Percentiles rank a stretch among this genome's conserved stretches.
Evolutionary conservation across 164 flowering plant genomes (phyloP).

Genomic region (Vitis rotundifolia): DNA sequence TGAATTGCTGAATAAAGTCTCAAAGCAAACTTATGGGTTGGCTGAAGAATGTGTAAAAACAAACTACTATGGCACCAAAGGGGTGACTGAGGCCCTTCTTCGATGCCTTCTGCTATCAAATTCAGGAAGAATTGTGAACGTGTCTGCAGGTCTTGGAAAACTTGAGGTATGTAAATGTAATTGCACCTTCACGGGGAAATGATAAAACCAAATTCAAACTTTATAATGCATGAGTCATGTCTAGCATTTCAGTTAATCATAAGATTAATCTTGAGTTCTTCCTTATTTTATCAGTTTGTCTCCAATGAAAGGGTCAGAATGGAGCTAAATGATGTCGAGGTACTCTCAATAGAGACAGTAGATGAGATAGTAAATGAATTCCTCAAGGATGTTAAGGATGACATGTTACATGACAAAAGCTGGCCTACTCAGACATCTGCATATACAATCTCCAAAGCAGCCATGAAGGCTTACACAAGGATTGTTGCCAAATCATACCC

Average conservation of each 20-base stretch:
- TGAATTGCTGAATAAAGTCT: not conserved
- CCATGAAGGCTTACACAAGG: conserved; percentile 41
- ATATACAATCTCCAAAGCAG: conserved; percentile 35
- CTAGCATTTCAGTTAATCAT: not conserved
- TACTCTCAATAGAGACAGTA: conserved; percentile 27
- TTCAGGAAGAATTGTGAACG: conserved; percentile 8
- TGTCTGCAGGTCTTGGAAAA: not conserved
- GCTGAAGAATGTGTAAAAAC: conserved; percentile 8
- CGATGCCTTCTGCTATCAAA: conserved; percentile 5
- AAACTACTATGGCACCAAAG: conserved; percentile 9
- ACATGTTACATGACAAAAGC: conserved; percentile 26
- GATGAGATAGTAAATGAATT: conserved; percentile 30
- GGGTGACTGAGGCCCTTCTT: not conserved
- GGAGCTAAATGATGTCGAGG: conserved; percentile 18
- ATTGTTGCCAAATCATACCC: conserved; percentile 28
- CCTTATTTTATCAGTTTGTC: conserved; percentile 9
- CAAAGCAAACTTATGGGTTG: conserved; percentile 16
- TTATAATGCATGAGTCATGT: too few relatives aligned
- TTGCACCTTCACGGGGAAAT: not conserved
- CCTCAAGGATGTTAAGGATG: conserved; percentile 35
- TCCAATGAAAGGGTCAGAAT: conserved; percentile 16
- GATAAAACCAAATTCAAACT: too few relatives aligned
- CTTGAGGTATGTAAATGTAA: not conserved
- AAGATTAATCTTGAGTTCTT: not conserved
- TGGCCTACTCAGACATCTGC: conserved; percentile 28